Conservation (phyloP, 305 asterid genomes). For the Fraxinus platypoda region DNA sequence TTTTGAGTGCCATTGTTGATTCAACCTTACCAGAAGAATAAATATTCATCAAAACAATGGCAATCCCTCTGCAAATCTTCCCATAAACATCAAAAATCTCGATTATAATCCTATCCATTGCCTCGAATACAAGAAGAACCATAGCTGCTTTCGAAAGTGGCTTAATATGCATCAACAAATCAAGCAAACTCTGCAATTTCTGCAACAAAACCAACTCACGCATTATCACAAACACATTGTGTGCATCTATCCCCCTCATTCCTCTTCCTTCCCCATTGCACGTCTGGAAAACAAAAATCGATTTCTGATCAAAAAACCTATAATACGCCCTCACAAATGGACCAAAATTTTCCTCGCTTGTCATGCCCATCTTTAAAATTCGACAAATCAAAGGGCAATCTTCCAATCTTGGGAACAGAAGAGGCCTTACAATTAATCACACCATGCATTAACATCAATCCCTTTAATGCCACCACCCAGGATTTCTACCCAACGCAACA, state of each 20-base stretch:
- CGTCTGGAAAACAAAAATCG: conserved; percentile 32
- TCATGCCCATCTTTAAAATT: conserved; percentile 47
- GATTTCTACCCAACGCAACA: no score
- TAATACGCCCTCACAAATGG: conserved; percentile 64
- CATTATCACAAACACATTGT: conserved; percentile 11
- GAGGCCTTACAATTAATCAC: conserved; percentile 37
- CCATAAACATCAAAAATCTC: conserved; percentile 62
- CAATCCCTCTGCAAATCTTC: conserved; percentile 59
- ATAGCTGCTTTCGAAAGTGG: conserved; percentile 43
- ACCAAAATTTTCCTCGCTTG: conserved; percentile 33
- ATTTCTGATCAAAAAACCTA: conserved; percentile 67
- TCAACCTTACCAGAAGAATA: conserved; percentile 48
- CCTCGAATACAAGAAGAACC: conserved; percentile 52
- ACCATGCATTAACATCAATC: conserved; percentile 44
- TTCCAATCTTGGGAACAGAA: conserved; percentile 49
- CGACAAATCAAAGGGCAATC: conserved; percentile 75
- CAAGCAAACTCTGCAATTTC: conserved; percentile 54
- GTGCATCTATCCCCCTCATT: not conserved
- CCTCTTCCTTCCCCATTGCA: conserved; percentile 20
- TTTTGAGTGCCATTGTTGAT: conserved; percentile 46
- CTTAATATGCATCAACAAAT: conserved; percentile 53
- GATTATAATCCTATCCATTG: conserved; percentile 58
- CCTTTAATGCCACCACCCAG: no score
- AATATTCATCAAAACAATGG: conserved; percentile 48
- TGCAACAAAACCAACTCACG: conserved; percentile 47